Percentiles rank a stretch among this genome's conserved stretches.
phyloP scores from a whole-genome alignment of 2,329 filamentous ascomycete genomes.

The Colletotrichum filicis region DNA sequence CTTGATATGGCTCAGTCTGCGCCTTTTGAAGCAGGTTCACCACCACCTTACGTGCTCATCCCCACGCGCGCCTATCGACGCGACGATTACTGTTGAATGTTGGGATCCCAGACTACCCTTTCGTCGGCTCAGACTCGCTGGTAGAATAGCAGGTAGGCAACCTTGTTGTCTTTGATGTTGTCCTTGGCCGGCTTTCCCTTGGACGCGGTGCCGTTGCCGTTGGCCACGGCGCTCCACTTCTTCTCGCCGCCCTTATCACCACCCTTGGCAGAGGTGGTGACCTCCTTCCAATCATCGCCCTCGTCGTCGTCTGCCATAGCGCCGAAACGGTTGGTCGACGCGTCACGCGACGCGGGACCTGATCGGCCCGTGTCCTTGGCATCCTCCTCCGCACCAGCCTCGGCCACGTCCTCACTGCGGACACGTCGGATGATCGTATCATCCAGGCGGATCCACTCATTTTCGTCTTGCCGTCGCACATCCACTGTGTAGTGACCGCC shows the following conservation, averaged over 20 bases:
- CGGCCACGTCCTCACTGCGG: constrained; percentile 87
- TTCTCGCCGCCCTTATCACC: constrained; percentile 68
- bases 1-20: neutral
- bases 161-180: constrained; percentile 89
- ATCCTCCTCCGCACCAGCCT: constrained; percentile 84
- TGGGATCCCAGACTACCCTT: neutral
- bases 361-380: constrained; percentile 76
- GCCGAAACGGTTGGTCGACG: constrained; percentile 79
- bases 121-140: constrained; percentile 70
- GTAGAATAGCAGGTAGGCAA: constrained; percentile 97
- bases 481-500: constrained; percentile 99
- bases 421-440: constrained; percentile 91
- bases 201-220: constrained; percentile 62
- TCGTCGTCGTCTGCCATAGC: constrained; percentile 73
- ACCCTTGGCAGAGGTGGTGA: constrained; percentile 58
- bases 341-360: constrained; percentile 48
- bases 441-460: constrained; percentile 95
- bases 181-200: constrained; percentile 67
- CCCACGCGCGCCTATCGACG: constrained; percentile 3
- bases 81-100: constrained; percentile 4
- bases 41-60: neutral
- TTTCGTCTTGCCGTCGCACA: constrained; percentile 91
- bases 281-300: constrained; percentile 86
- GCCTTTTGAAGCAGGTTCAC: neutral
- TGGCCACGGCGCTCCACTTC: constrained; percentile 79